Evolutionary conservation across 192 early-diverging fungal genomes (phyloP), one percentile per base, ranked within the genome.

Genomic region (Allomyces javanicus): DNA sequence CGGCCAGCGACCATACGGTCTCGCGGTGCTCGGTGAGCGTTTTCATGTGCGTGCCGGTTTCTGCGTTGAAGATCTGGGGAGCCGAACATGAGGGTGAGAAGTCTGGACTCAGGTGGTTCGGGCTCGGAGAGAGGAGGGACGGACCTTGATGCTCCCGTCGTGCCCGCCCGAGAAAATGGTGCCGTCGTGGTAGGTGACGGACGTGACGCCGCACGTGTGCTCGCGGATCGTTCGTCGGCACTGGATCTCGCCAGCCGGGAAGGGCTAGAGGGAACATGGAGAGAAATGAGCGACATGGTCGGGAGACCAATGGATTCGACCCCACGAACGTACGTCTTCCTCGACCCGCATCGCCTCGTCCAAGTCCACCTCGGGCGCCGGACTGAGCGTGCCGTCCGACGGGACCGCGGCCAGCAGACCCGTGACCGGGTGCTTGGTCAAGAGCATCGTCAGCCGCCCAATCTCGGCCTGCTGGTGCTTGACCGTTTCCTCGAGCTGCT

Each of bases 1-100:
- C 75, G 10, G 82, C 79, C 33, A 83, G 67, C 24, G 79, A 79
- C 82, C 82, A 83, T 7, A 83, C 82, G 33, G 75, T 77, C 65
- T 81, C 71, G 14, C 73, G 71, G 64, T 83, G 82, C 4, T 74
- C 82, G 24, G 70, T 67, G 24, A 72, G 63, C 45, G 70, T 74
- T 66, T 74, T 69, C 24, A 74, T 25, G 9, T 80, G 66, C 62
- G 72, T 64, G 3, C 82, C 82, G 21, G 76, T 70, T 61, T 81
- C 77, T 27, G 74, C 74, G 65, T 81, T 69, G 65, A 83, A 83
- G 2, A 78, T 66, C 72, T 73, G 33, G 0, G 33, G 33, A 7
- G 7, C 0, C 3, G 7, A 40, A 40, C 33, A 7, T 0, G 7
- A 40, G 7, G 4, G 33, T 40, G 33, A 40, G 33, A 40, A 40